Evolutionary conservation across 306 rosid species (phyloP).

Genomic region (Cotoneaster glaucophyllus): DNA sequence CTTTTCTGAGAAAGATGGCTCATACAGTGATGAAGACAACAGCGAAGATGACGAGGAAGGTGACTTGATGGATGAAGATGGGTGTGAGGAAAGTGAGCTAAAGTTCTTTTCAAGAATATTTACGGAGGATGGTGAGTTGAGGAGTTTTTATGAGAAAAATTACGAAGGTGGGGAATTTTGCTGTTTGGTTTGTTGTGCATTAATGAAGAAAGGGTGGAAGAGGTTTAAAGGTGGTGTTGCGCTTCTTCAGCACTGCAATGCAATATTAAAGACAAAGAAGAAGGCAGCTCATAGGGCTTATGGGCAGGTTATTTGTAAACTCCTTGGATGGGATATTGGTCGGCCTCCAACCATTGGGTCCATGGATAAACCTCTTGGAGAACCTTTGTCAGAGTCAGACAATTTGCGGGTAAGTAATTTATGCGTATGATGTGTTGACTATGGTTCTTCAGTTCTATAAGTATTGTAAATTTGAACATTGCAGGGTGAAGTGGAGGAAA

Average conservation of each 20-base stretch:
- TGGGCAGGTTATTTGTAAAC: conserved; percentile 46
- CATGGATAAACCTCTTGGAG: conserved; percentile 35
- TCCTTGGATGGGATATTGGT: conserved; percentile 57
- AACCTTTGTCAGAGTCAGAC: conserved; percentile 15
- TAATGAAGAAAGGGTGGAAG: conserved; percentile 9
- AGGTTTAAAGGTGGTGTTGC: conserved; percentile 44
- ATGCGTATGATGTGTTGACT: background rate
- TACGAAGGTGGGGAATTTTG: conserved; percentile 14
- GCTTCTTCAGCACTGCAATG: conserved; percentile 53
- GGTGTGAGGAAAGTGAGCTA: conserved; percentile 3
- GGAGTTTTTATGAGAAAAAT: conserved; percentile 18
- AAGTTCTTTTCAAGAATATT: conserved; percentile 18
- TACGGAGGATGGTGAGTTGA: conserved; percentile 6
- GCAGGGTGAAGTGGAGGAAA: conserved; percentile 14
- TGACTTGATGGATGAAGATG: background rate
- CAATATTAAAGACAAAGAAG: conserved; percentile 43
- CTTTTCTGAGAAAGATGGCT: background rate
- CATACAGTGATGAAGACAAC: background rate
- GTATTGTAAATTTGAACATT: background rate
- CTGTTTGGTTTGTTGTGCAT: conserved; percentile 21
- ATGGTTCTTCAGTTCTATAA: background rate
- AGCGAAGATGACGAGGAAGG: background rate
- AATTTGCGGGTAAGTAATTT: conserved; percentile 24
- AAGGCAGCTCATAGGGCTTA: conserved; percentile 63
- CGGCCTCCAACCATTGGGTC: conserved; percentile 37